Evolutionary conservation across 345 rosid species (phyloP).

Genomic region (Excoecaria cochinchinensis): DNA sequence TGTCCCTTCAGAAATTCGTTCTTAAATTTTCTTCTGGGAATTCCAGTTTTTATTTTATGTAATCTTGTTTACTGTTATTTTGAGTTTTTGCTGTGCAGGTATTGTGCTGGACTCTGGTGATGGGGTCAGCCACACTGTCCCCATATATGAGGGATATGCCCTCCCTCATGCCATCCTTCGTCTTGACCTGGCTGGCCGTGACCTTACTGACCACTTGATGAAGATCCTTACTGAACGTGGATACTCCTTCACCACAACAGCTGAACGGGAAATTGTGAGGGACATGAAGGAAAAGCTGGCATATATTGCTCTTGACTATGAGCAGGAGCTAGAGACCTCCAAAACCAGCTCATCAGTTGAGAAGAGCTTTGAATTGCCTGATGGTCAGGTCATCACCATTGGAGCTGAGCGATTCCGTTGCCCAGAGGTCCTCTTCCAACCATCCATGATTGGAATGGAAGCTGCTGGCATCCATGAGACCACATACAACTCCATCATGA

Average conservation of each 20-base stretch:
- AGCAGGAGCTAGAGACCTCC: conserved; percentile 89
- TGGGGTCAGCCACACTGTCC: conserved; percentile 93
- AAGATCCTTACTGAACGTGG: conserved; percentile 95
- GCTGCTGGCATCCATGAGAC: conserved; percentile 90
- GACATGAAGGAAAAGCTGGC: conserved; percentile 94
- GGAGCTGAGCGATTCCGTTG: conserved; percentile 93
- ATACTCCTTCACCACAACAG: conserved; percentile 91
- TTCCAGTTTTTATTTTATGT: too few relatives aligned
- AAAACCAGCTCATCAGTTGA: conserved; percentile 82
- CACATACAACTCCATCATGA: conserved; percentile 90
- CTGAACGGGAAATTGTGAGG: conserved; percentile 95
- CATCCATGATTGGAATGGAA: conserved; percentile 97
- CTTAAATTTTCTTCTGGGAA: too few relatives aligned
- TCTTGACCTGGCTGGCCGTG: conserved; percentile 91
- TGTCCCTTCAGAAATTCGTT: too few relatives aligned
- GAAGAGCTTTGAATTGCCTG: conserved; percentile 84
- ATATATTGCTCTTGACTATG: conserved; percentile 87
- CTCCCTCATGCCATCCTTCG: conserved; percentile 90
- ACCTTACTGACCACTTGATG: conserved; percentile 82
- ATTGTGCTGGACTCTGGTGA: conserved; percentile 93
- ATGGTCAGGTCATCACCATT: conserved; percentile 89
- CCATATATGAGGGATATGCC: conserved; percentile 86
- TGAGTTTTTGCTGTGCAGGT: conserved; percentile 41
- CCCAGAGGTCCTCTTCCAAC: conserved; percentile 94
- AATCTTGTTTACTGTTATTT: background rate